Evolutionary conservation across 768 basidiomycete species (phyloP).

Genomic region (Calocera cornea): DNA sequence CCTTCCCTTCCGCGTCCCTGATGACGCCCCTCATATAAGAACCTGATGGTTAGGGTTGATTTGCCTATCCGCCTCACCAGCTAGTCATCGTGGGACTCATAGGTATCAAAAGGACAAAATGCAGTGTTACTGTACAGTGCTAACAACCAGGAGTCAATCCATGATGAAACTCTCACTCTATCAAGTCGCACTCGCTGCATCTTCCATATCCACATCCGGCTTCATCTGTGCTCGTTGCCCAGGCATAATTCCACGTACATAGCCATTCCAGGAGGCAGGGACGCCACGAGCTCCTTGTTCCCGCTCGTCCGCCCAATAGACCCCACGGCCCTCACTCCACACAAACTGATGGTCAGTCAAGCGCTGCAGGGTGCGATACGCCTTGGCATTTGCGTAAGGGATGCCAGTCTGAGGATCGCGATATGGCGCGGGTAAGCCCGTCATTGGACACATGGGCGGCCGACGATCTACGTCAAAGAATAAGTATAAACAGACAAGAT

Average conservation of each 20-base stretch:
- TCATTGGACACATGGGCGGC: slow-evolving; percentile 55
- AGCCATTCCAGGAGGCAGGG: slow-evolving; percentile 13
- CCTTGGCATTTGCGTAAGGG: slow-evolving; percentile 58
- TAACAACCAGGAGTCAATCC: neutral
- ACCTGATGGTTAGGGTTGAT: too few species aligned
- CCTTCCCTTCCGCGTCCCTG: too few species aligned
- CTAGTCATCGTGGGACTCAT: too few species aligned
- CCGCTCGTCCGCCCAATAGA: slow-evolving; percentile 21
- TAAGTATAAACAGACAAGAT: neutral
- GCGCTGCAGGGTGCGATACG: slow-evolving; percentile 48
- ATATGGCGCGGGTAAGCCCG: slow-evolving; percentile 64
- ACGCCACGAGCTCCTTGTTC: slow-evolving; percentile 18
- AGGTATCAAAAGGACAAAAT: too few species aligned
- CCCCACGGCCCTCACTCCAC: slow-evolving; percentile 34
- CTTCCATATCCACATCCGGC: neutral
- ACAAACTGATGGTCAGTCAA: slow-evolving; percentile 54
- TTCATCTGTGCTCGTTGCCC: neutral
- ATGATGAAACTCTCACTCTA: neutral
- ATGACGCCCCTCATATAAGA: too few species aligned
- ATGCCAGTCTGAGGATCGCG: slow-evolving; percentile 65
- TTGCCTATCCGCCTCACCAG: too few species aligned
- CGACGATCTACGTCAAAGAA: slow-evolving; percentile 40
- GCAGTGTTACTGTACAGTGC: neutral
- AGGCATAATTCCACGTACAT: neutral
- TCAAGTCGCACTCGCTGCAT: neutral